Conservation (phyloP, 176 grass and related monocot genomes). For the Oryza rufipogon region DNA sequence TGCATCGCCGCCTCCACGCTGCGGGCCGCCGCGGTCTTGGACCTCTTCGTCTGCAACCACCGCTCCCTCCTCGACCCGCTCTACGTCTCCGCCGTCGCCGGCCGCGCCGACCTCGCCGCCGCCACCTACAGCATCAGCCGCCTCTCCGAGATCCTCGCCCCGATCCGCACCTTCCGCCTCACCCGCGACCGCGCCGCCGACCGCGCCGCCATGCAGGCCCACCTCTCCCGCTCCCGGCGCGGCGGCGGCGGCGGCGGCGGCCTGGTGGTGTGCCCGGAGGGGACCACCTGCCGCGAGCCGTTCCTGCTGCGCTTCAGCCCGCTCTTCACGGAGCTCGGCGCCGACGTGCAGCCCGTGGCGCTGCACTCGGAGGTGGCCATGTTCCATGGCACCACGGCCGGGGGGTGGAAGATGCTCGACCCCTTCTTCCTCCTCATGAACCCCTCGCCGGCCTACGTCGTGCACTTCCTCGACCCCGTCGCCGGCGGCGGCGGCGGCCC, state of each 20-base stretch:
- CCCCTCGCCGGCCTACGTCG: conserved; percentile 56
- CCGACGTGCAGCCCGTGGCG: conserved; percentile 62
- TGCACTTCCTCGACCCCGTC: conserved; percentile 54
- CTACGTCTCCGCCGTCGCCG: background rate
- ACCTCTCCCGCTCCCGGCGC: background rate
- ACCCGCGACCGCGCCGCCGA: conserved; percentile 16
- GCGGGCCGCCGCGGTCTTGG: background rate
- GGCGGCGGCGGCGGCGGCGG: background rate
- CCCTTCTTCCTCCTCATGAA: conserved; percentile 66
- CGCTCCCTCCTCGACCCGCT: background rate
- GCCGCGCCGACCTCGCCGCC: background rate
- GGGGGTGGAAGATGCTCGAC: conserved; percentile 70
- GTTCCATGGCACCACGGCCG: conserved; percentile 87
- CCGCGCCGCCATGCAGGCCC: background rate
- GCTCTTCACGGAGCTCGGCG: conserved; percentile 60
- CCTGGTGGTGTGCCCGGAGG: conserved; percentile 35
- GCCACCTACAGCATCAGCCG: background rate
- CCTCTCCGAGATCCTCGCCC: conserved; percentile 1
- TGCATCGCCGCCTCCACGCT: background rate
- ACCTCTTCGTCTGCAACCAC: background rate
- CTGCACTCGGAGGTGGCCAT: conserved; percentile 52
- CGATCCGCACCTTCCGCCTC: conserved; percentile 11
- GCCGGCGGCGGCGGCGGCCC: background rate
- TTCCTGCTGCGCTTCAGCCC: conserved; percentile 45
- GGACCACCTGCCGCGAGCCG: conserved; percentile 46